Percentiles rank a stretch among this genome's conserved stretches.
phyloP scores from a whole-genome alignment of 2,329 filamentous ascomycete species.

The Tolypocladium endophyticum region DNA sequence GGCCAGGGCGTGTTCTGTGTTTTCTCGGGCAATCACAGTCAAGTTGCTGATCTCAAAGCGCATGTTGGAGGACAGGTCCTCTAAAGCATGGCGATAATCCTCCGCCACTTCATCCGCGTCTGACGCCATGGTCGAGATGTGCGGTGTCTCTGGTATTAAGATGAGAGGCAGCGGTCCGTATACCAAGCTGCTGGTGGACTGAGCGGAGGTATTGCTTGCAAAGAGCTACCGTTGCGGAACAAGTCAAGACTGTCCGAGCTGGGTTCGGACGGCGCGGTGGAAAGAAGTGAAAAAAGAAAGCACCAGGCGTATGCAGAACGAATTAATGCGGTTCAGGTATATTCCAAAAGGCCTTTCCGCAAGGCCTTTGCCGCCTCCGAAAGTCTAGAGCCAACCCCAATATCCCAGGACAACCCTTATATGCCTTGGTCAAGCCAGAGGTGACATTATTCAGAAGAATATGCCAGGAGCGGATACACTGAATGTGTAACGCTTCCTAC shows the following conservation, averaged over 20 bases:
- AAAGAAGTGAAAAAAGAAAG: background rate
- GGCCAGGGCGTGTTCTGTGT: slow-evolving; percentile 87
- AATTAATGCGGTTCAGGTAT: slow-evolving; percentile 10
- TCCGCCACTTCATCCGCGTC: slow-evolving; percentile 77
- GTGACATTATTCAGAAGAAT: slow-evolving; percentile 9
- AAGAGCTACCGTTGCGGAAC: background rate
- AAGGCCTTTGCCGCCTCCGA: slow-evolving; percentile 9
- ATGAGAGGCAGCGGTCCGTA: background rate
- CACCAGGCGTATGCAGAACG: background rate
- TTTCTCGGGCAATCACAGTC: slow-evolving; percentile 95
- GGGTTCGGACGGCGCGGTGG: slow-evolving; percentile 1
- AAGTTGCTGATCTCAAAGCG: slow-evolving; percentile 94
- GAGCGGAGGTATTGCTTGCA: background rate
- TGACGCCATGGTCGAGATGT: slow-evolving; percentile 30
- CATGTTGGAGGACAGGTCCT: slow-evolving; percentile 84
- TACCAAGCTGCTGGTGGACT: background rate
- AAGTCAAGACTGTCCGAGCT: background rate
- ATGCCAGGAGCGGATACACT: background rate
- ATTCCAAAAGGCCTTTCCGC: slow-evolving; percentile 16
- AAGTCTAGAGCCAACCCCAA: slow-evolving; percentile 13
- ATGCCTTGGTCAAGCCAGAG: slow-evolving; percentile 10
- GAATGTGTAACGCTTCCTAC: slow-evolving; percentile 1
- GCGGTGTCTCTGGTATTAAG: background rate
- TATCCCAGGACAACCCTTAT: slow-evolving; percentile 12
- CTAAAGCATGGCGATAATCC: slow-evolving; percentile 87